Evolutionary conservation across 2,329 filamentous ascomycete genomes (phyloP), one percentile per base, ranked within the genome.

Genomic region (Aspergillus sp.): DNA sequence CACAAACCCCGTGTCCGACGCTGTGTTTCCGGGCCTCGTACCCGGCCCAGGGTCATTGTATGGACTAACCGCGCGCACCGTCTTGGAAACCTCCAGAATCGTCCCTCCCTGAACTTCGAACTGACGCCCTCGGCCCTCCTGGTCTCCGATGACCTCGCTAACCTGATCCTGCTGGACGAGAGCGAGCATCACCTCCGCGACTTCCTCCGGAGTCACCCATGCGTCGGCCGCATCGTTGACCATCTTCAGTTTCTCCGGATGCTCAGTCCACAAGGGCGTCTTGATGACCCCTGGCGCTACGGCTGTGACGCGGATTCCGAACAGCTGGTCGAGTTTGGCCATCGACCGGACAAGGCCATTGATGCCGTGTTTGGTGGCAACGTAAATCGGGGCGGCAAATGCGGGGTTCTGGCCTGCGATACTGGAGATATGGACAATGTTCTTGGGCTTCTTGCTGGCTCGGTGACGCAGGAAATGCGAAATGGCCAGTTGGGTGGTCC

Each of bases 151-250:
- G 14, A 48, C 52, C 36, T 55, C 49, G 35, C 52, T 52, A 14
- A 65, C 53, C 17, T 62, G 57, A 4, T 65, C 55, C 28, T 72
- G 68, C 39, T 72, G 68, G 24, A 75, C 54, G 35, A 72, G 66
- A 24, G 64, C 60, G 35, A 76, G 39, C 74, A 79, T 78, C 2
- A 69, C 70, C 26, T 68, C 61, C 0, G 72, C 74, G 0, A 78
- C 74, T 43, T 78, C 71, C 43, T 78, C 72, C 0, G 74, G 63
- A n/a, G 67, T 71, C 10, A 75, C 72, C 74, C 74, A 78, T 37
- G 53, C 60, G 45, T 77, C 74, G 10, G 53, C 50, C 6, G 45
- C 51, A 17, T 63, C 55, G 24, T 68, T 61, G 1, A 78, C 37
- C 41, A 71, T 66, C 36, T 58, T 58, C 44, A 76, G 32, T 48